Base-by-base conservation (phyloP, 1,284 basidiomycete species). In the Anthracocystis panici-leucophaei region DNA sequence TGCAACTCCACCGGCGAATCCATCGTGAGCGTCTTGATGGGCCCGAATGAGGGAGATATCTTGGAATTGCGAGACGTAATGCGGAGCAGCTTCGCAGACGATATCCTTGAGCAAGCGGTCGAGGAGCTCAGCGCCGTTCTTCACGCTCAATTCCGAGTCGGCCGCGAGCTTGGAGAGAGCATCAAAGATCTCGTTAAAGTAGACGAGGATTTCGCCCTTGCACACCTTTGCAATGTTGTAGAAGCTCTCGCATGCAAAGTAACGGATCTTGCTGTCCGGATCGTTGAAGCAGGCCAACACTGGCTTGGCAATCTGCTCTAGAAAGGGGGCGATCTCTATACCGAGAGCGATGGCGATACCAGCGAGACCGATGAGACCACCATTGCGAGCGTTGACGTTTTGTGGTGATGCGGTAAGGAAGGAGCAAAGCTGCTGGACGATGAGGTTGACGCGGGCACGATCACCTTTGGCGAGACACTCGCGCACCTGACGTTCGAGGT, bases 161-260 rank as follows among this genome's bases (percentile, higher is more conserved):
- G 96, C 94, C 7, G 95, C 93, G 60, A 99, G 92, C 94, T 97
- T 97, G 88, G 93, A 95, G 69, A 99, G 89, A 1, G 94, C 92
- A 86, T 99, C 97, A 81, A 99, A 99, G 63, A 97, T 94, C 66
- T 96, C 93, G 84, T 99, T 99, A 87, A 99, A 99, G 86, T 96
- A 97, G 21, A 97, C 91, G 69, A 99, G 87, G 44, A 98, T 92
- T 86, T 98, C 96, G 40, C 96, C 96, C 85, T 97, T 97, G 61
- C 95, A 97, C 8, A 98, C 95, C 87, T 99, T 97, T 38, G 86
- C 84, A 79, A 99, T 97, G 87, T 99, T 99, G 88, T 99, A 99
- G 81, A 99, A 88, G 84, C 94, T 95, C 85, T 99, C 96, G 66
- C 95, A 96, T 7, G 96, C 96, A 88, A 95, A 97, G 86, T 97